A percentile compares a stretch with the other conserved stretches of the same genome.
Conservation (phyloP, 2,329 filamentous ascomycete genomes). For the Cylindrodendrum hubeiense region DNA sequence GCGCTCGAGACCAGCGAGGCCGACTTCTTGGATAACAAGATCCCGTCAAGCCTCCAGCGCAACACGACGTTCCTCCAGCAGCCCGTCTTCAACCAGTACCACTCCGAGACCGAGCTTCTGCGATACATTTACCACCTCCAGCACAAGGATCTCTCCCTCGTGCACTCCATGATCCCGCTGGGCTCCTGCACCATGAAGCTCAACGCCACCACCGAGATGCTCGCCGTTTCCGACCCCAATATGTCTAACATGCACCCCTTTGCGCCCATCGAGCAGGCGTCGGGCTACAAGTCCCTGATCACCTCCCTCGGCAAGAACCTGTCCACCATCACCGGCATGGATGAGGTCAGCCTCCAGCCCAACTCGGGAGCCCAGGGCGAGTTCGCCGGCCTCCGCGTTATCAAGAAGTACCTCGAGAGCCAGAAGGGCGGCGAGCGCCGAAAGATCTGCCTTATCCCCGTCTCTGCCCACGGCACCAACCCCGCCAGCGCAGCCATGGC, state of each 20-base stretch:
- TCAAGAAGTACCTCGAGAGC: slow-evolving; percentile 84
- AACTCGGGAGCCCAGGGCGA: slow-evolving; percentile 98
- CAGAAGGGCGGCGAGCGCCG: slow-evolving; percentile 69
- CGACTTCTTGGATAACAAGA: slow-evolving; percentile 47
- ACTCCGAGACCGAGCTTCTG: slow-evolving; percentile 93
- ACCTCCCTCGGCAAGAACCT: slow-evolving; percentile 80
- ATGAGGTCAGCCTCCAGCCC: slow-evolving; percentile 88
- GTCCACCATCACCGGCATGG: slow-evolving; percentile 88
- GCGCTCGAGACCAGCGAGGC: slow-evolving; percentile 50
- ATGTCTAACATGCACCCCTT: slow-evolving; percentile 83
- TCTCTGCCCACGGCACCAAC: slow-evolving; percentile 96
- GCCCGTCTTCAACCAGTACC: slow-evolving; percentile 93
- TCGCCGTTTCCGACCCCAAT: slow-evolving; percentile 66
- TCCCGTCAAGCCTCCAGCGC: slow-evolving; percentile 75
- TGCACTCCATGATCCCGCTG: slow-evolving; percentile 97
- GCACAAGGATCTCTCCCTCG: slow-evolving; percentile 92
- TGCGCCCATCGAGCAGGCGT: slow-evolving; percentile 72
- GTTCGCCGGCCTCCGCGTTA: slow-evolving; percentile 89
- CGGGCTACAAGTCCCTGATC: slow-evolving; percentile 80
- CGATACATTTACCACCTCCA: slow-evolving; percentile 94
- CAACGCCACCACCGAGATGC: slow-evolving; percentile 94
- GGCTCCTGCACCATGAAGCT: slow-evolving; percentile 99
- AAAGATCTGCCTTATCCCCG: slow-evolving; percentile 93
- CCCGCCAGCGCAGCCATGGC: slow-evolving; percentile 96
- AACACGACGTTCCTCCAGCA: slow-evolving; percentile 84